Evolutionary conservation across 208 protist species (phyloP).

Genomic region (Wallacemonas collosoma): DNA sequence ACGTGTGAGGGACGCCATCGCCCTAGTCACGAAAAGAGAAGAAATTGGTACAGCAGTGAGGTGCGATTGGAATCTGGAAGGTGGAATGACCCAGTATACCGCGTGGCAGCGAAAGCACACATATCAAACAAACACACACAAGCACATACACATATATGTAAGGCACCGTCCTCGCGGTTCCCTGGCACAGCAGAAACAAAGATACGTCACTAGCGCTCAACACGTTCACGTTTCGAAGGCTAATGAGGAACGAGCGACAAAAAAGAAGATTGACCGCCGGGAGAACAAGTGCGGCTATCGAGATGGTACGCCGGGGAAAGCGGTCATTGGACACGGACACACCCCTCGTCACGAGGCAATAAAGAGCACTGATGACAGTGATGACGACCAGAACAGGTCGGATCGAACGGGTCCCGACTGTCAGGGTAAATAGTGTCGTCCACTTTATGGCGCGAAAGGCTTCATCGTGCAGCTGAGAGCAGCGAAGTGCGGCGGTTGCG

Average conservation of each 20-base stretch:
- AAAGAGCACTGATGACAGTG: not conserved
- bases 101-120: too few relatives aligned
- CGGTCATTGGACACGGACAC: not conserved
- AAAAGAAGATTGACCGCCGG: not conserved
- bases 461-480: not conserved
- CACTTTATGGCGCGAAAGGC: not conserved
- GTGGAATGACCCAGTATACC: too few relatives aligned
- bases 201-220: too few relatives aligned
- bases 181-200: too few relatives aligned
- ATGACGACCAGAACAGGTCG: not conserved
- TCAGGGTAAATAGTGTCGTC: not conserved
- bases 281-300: not conserved
- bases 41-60: too few relatives aligned
- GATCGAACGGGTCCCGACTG: not conserved
- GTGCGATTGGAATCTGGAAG: too few relatives aligned
- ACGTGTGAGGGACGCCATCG: too few relatives aligned
- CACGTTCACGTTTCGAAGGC: too few relatives aligned
- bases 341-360: not conserved
- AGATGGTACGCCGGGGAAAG: not conserved
- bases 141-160: too few relatives aligned
- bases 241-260: not conserved
- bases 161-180: too few relatives aligned
- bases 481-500: not conserved
- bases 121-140: too few relatives aligned
- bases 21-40: too few relatives aligned